Evolutionary conservation across 306 rosid genomes (phyloP), one percentile per base, ranked within the genome.

Genomic region (Rosa multiflora): DNA sequence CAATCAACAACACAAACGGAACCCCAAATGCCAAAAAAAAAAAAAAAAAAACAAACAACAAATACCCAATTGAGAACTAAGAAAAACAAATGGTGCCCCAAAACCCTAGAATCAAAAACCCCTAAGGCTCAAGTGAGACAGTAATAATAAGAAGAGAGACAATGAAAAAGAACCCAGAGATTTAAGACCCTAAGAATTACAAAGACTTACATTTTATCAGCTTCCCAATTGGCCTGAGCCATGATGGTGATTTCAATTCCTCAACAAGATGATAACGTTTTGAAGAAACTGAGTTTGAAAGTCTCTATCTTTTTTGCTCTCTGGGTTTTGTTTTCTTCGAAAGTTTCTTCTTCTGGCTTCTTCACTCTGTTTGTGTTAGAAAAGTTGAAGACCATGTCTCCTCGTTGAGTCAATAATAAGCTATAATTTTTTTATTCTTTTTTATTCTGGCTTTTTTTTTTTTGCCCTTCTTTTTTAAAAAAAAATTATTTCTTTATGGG

Each of bases 181-280:
- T 11, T 17, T 17, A 29, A 15, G 5, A 44, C 40, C 11, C 39
- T 21, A 44, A 48, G 12, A 68, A 47, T 49, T n/a, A 70, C 3
- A 47, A 12, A 39, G 3, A 40, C 85, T 63, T 56, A 88, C 97
- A 89, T 86, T 84, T 88, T 85, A 76, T 86, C 89, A 46, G 90
- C 90, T 79, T 91, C 94, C 90, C 86, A 82, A 73, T 76, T 78
- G 62, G 78, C 43, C 80, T 83, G 83, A 73, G 95, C 79, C 95
- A 90, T 92, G 84, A 43, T 79, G 81, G 20, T 39, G 72, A 5
- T 63, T 23, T 63, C 20, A 2, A 29, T 6, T 6, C 20, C 20
- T 63, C 3, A 26, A 7, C 35, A 59, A 61, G 67, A 61, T 23
- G 70, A 61, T 2, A n/a, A 9, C 18, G 21, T 61, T 26, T n/a